Percentiles rank a stretch among this genome's conserved stretches.
Evolutionary conservation across 495 filamentous ascomycete species (phyloP).

Genomic region (Penicillium soppii): DNA sequence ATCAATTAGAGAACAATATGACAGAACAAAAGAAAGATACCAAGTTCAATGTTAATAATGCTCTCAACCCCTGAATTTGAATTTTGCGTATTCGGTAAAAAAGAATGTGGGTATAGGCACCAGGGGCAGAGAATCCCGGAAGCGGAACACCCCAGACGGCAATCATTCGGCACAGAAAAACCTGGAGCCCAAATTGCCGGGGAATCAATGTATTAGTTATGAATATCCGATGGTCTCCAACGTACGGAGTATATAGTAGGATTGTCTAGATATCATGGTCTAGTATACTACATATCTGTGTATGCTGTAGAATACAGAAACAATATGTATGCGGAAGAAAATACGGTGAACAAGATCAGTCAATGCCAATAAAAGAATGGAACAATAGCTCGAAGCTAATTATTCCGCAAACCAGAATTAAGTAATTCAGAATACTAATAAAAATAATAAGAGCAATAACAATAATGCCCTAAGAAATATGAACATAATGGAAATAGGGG

Average conservation of each 20-base stretch:
- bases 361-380: background rate
- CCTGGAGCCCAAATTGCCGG: background rate
- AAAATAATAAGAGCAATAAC: background rate
- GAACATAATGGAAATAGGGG: background rate
- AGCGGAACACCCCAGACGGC: constrained; percentile 2
- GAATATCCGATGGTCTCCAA: background rate
- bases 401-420: background rate
- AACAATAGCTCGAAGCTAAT: background rate
- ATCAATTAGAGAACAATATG: too few relatives aligned
- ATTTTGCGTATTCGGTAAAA: background rate
- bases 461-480: too few relatives aligned
- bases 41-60: too few relatives aligned
- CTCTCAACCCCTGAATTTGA: background rate
- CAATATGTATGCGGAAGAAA: background rate
- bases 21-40: too few relatives aligned
- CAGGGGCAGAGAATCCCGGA: constrained; percentile 3
- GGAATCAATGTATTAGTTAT: background rate
- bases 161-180: background rate
- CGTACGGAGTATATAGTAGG: too few relatives aligned
- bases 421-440: background rate
- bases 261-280: too few relatives aligned
- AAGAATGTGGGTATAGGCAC: background rate
- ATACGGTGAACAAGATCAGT: background rate
- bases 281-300: too few relatives aligned
- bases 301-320: too few relatives aligned